Evolutionary conservation across 2,329 filamentous ascomycete species (phyloP).

Genomic region (Pezizomycotina sp.): DNA sequence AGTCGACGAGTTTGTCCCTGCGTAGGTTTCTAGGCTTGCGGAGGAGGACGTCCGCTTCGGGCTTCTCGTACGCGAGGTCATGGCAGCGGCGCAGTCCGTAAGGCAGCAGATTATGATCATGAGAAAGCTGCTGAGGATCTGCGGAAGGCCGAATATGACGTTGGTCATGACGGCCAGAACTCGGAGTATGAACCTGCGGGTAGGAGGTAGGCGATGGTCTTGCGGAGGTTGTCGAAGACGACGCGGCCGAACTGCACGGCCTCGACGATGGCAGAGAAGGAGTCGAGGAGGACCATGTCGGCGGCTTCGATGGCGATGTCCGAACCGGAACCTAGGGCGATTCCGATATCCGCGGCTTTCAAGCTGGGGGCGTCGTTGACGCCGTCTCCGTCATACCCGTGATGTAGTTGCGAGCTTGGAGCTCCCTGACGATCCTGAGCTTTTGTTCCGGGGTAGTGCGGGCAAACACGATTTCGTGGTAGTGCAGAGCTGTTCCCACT

Average conservation of each 20-base stretch:
- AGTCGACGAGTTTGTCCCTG: slow-evolving; percentile 56
- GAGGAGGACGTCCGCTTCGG: slow-evolving; percentile 57
- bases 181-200: slow-evolving; percentile 60
- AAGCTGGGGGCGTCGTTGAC: slow-evolving; percentile 38
- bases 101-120: slow-evolving; percentile 51
- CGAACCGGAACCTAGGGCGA: slow-evolving; percentile 41
- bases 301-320: slow-evolving; percentile 47
- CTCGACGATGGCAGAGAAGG: slow-evolving; percentile 54
- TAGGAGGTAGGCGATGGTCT: slow-evolving; percentile 57
- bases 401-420: slow-evolving; percentile 44
- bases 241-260: slow-evolving; percentile 56
- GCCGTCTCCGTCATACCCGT: slow-evolving; percentile 39
- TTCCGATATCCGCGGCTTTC: slow-evolving; percentile 43
- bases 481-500: slow-evolving; percentile 51
- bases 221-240: slow-evolving; percentile 67
- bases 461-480: slow-evolving; percentile 60
- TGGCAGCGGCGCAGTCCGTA: slow-evolving; percentile 59
- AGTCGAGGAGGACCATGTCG: slow-evolving; percentile 49
- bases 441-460: slow-evolving; percentile 66
- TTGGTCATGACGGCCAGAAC: slow-evolving; percentile 63
- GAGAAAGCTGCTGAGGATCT: slow-evolving; percentile 55
- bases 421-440: slow-evolving; percentile 59
- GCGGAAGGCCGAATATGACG: slow-evolving; percentile 54
- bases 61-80: slow-evolving; percentile 60
- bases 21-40: slow-evolving; percentile 51